Conservation (phyloP, 441 rosid species). For the Adansonia madagascariensis region DNA sequence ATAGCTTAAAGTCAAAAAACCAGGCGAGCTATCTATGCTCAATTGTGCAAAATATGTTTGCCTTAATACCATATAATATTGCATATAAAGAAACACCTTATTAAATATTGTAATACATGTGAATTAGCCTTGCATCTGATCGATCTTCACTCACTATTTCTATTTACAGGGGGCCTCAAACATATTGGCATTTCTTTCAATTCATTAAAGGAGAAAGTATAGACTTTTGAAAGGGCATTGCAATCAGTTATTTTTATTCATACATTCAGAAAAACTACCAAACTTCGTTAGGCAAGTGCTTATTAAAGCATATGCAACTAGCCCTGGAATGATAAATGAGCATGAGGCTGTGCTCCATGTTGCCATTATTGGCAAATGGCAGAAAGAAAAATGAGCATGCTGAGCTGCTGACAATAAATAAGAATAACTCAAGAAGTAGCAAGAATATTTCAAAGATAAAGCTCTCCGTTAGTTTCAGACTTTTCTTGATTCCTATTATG, state of each 20-base stretch:
- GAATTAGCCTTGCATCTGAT: not conserved
- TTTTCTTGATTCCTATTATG: no score
- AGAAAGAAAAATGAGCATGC: no score
- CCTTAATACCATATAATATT: no score
- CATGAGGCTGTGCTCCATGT: not conserved
- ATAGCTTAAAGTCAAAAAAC: not conserved
- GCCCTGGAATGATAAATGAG: no score
- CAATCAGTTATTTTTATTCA: no score
- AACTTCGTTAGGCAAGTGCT: not conserved
- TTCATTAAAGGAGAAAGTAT: not conserved
- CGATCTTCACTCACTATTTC: not conserved
- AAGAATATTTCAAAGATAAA: no score
- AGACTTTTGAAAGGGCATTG: no score
- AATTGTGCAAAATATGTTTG: no score
- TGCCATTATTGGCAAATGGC: not conserved
- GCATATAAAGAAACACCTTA: not conserved
- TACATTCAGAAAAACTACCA: no score
- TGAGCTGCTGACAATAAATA: not conserved
- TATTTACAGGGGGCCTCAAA: not conserved
- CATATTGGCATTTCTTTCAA: not conserved
- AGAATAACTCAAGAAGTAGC: not conserved
- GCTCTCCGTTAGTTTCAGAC: no score
- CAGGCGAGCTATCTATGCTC: not conserved
- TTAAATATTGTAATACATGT: not conserved
- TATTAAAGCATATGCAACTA: not conserved